Conservation (phyloP, 1,284 basidiomycete genomes). For the Sanghuangporus sanghuang region DNA sequence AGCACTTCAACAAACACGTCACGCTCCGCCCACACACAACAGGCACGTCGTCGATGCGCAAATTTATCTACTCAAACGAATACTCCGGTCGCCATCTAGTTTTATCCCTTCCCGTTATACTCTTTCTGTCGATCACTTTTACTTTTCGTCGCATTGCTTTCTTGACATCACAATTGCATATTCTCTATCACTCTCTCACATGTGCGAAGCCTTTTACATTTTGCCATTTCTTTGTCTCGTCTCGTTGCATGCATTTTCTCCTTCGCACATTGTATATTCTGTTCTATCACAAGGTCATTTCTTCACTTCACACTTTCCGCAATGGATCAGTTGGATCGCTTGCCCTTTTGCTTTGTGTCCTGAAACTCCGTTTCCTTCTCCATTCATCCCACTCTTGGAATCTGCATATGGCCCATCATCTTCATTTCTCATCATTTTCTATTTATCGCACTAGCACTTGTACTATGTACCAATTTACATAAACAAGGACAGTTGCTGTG, state of each 20-base stretch:
- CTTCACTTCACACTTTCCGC: neutral
- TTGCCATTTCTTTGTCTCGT: neutral
- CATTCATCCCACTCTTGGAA: neutral
- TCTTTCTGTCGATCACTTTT: neutral
- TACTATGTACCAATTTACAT: neutral
- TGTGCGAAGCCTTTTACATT: neutral
- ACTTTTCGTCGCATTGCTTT: neutral
- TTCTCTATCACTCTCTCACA: neutral
- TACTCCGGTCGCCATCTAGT: neutral
- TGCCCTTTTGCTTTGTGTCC: neutral
- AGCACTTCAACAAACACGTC: neutral
- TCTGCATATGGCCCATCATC: neutral
- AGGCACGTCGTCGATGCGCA: neutral
- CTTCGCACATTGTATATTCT: neutral
- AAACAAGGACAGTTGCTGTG: neutral
- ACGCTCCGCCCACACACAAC: neutral
- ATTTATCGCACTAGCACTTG: neutral
- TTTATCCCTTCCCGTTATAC: neutral
- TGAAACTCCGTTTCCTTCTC: neutral
- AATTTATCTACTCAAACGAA: neutral
- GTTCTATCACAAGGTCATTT: neutral
- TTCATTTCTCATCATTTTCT: neutral
- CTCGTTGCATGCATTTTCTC: neutral
- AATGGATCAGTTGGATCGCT: neutral
- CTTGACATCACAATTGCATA: neutral